Conservation (phyloP, 225 moss, liverwort and hornwort species). For the Neckera pumila region DNA sequence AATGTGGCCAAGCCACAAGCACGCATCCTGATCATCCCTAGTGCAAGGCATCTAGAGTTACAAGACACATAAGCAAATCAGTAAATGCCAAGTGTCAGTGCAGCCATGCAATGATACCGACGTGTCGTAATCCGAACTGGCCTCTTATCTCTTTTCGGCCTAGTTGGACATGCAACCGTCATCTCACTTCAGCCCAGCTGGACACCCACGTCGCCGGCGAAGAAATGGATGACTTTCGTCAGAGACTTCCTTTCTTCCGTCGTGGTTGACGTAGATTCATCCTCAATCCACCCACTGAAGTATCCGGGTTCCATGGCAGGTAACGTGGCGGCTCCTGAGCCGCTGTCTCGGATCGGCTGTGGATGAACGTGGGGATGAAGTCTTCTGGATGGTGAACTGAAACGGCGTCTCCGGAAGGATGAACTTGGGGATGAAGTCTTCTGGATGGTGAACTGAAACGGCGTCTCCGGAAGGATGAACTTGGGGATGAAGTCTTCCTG, state of each 20-base stretch:
- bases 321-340: background rate
- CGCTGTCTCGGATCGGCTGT: background rate
- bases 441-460: too few species aligned
- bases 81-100: background rate
- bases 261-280: background rate
- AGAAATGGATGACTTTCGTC: background rate
- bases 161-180: background rate
- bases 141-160: background rate
- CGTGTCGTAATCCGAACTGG: background rate
- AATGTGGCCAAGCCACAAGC: background rate
- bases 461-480: background rate
- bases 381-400: too few species aligned
- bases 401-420: too few species aligned
- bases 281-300: background rate
- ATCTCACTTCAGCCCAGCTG: too few species aligned
- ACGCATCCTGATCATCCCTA: background rate
- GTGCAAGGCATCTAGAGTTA: background rate
- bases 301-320: background rate
- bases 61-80: background rate
- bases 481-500: background rate
- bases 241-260: background rate
- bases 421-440: background rate
- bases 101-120: background rate
- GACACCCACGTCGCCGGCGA: too few species aligned
- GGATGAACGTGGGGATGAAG: background rate